These are phyloP conservation scores for Pseudodiploospora longispora DNA, from an alignment of 2,329 filamentous ascomycete species.

Conservation along the genomic window DNA sequence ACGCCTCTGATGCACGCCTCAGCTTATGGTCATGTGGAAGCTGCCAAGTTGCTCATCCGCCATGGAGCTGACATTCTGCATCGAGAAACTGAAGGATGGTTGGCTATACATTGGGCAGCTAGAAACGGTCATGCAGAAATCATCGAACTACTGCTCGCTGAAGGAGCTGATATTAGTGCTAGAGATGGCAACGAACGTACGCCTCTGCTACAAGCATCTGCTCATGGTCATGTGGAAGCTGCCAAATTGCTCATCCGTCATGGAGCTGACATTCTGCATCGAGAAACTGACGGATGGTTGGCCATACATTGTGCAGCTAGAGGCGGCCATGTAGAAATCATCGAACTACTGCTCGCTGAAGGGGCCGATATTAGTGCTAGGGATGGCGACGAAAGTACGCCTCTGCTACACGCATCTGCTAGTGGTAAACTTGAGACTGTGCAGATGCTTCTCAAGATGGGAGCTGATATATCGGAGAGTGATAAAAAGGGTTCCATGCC, in stretches of 20 bases:
- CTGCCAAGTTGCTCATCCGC: background rate
- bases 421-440: constrained; percentile 4
- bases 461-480: constrained; percentile 7
- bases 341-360: background rate
- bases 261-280: background rate
- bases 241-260: background rate
- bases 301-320: too few relatives aligned
- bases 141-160: background rate
- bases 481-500: constrained; percentile 2
- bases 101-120: background rate
- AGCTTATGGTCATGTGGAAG: background rate
- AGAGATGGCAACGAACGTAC: background rate
- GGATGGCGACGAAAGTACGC: background rate
- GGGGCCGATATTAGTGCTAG: background rate
- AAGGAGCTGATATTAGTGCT: background rate
- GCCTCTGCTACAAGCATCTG: background rate
- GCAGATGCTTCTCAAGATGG: constrained; percentile 11
- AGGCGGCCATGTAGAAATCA: background rate
- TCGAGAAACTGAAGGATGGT: background rate
- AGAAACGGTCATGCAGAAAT: background rate
- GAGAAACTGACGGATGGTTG: too few relatives aligned
- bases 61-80: background rate
- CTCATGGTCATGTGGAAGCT: background rate
- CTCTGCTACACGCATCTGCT: background rate
- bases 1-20: background rate